These are phyloP conservation scores for Coffea eugenioides DNA, from an alignment of 257 asterid species.

Conservation along the genomic window DNA sequence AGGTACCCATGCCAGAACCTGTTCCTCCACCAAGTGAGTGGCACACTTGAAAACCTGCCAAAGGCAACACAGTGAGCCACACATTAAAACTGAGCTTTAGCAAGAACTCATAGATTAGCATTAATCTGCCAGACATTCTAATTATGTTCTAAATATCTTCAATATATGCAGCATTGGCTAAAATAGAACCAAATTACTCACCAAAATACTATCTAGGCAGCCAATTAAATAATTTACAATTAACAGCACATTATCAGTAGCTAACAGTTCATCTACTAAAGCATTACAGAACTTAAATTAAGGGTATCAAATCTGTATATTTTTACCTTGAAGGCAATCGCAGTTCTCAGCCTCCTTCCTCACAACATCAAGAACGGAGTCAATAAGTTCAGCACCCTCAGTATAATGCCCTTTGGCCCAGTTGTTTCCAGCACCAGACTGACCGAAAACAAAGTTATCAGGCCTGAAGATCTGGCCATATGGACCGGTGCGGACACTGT, in stretches of 20 bases:
- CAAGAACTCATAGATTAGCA: too few relatives aligned
- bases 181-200: background rate
- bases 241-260: background rate
- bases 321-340: slow-evolving; percentile 81
- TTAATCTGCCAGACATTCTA: background rate
- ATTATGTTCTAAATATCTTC: too few relatives aligned
- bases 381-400: slow-evolving; percentile 88
- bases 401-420: slow-evolving; percentile 91
- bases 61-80: background rate
- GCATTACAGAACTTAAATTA: background rate
- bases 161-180: background rate
- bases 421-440: slow-evolving; percentile 88
- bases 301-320: background rate
- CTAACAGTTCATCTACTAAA: background rate
- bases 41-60: slow-evolving; percentile 73
- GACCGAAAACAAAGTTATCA: slow-evolving; percentile 77
- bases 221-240: background rate
- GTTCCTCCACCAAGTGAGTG: slow-evolving; percentile 92
- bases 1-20: slow-evolving; percentile 88
- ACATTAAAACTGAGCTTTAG: background rate
- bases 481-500: slow-evolving; percentile 86
- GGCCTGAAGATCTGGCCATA: slow-evolving; percentile 86
- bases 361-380: slow-evolving; percentile 81
- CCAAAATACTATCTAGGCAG: background rate
- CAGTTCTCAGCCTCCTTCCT: slow-evolving; percentile 86